Evolutionary conservation across 495 filamentous ascomycete genomes (phyloP).

Genomic region (Aspergillus mulundensis): DNA sequence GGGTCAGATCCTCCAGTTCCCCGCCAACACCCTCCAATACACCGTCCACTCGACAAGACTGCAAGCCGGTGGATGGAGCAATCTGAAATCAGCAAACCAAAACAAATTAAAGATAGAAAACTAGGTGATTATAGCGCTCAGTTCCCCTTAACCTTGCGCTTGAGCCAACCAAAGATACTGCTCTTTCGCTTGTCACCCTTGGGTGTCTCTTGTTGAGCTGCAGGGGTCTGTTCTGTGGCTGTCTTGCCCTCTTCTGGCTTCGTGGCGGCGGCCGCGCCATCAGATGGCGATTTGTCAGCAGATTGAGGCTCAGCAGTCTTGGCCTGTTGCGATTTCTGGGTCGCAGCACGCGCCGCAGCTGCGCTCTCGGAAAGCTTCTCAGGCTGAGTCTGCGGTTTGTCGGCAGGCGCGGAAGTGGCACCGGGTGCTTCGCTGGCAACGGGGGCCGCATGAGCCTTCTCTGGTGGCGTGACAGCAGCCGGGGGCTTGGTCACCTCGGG

Average conservation of each 20-base stretch:
- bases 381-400: conserved; percentile 1
- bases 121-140: neutral
- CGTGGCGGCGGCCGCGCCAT: conserved; percentile 3
- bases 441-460: conserved; percentile 8
- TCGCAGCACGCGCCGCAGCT: conserved; percentile 3
- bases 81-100: conserved; percentile 6
- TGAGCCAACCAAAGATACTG: conserved; percentile 25
- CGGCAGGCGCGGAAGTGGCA: neutral
- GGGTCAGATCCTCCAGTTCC: conserved; percentile 11
- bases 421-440: neutral
- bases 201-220: conserved; percentile 11
- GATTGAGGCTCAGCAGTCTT: conserved; percentile 8
- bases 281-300: conserved; percentile 5
- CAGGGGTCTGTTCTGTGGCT: conserved; percentile 9
- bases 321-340: conserved; percentile 8
- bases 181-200: conserved; percentile 27
- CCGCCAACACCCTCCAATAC: conserved; percentile 6
- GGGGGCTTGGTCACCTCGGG: conserved; percentile 10
- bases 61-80: neutral
- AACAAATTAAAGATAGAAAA: conserved; percentile 4
- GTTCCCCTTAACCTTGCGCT: conserved; percentile 29
- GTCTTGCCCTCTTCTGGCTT: conserved; percentile 16
- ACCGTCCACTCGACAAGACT: neutral
- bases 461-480: conserved; percentile 5
- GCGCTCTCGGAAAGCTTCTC: conserved; percentile 7